Base-by-base conservation (phyloP, 2,329 filamentous ascomycete species). In the Scedosporium aurantiacum region DNA sequence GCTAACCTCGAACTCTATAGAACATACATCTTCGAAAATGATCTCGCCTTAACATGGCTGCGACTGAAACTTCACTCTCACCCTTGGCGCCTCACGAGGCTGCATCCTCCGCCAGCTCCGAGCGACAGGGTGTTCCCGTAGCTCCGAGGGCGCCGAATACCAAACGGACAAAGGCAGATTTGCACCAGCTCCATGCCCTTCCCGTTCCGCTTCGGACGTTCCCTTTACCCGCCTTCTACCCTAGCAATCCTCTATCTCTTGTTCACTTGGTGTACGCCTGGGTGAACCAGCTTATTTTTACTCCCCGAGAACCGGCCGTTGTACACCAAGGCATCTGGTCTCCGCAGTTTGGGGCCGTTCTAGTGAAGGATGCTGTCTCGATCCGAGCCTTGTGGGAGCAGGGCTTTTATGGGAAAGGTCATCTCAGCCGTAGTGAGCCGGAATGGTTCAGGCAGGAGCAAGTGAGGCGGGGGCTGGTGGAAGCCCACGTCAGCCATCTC, bases 341-440 rank as follows among this genome's bases (percentile, higher is more conserved):
- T n/a, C 75, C 83, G 1, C 83, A 87, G 62, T 95, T 91, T 3
- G 84, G 87, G 32, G 94, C 91, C 0, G 82, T 99, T 16, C 90
- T 96, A 70, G 81, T 99, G 62, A 90, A 85, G 18, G 88, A 97
- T 71, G 78, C 85, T 27, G 79, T 80, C 61, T 87, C 90, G 3
- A 87, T 95, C 64, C 82, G 88, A 61, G 90, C 87, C 1, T 75
- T 99, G 25, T 99, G 95, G 94, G 90, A 96, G 73, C 90, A 95
- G 76, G 94, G 94, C 4, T 99, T 99, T 75, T 99, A 93, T 73
- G 95, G 95, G 57, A 97, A 97, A 73, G 94, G 94, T 54, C 93
- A 80, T 67, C 78, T 97, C 63, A 97, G 92, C 76, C 85, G 95
- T 68, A 97, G 92, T 78, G 93, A 99, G 72, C 93, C 93, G 2